Evolutionary conservation across 148 eudicot genomes (phyloP).

Genomic region (Rhododendron mucronatum): DNA sequence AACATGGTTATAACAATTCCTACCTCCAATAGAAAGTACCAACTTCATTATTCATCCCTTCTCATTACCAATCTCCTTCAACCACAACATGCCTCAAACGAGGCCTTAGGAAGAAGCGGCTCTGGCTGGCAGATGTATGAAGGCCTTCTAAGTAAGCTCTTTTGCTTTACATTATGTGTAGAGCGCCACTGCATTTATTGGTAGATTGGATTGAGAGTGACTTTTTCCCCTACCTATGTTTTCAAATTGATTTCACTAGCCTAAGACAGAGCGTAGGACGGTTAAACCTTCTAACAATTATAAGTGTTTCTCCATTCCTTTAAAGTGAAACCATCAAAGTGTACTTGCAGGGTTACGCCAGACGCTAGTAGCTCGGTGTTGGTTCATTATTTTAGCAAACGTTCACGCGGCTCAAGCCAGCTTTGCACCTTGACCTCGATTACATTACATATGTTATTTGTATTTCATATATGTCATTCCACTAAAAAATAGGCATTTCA

Average conservation of each 20-base stretch:
- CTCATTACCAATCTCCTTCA: background rate
- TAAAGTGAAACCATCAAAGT: background rate
- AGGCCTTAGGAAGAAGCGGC: background rate
- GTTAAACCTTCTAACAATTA: background rate
- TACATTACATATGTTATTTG: background rate
- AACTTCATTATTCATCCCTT: background rate
- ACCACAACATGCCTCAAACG: background rate
- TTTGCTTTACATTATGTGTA: background rate
- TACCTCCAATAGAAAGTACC: background rate
- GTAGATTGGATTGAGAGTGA: background rate
- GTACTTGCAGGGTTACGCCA: background rate
- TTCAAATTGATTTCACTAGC: background rate
- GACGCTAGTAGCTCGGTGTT: background rate
- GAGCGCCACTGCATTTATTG: background rate
- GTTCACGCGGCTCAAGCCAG: background rate
- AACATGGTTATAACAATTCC: background rate
- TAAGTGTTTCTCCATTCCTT: background rate
- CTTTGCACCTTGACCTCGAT: background rate
- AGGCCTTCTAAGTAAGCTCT: background rate
- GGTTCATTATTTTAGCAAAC: background rate
- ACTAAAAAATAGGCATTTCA: background rate
- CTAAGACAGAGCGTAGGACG: background rate
- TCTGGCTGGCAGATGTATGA: background rate
- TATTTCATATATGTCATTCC: background rate
- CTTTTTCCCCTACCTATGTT: background rate